Base-by-base conservation (phyloP, 2,329 filamentous ascomycete species). In the Fusarium sulawesiense region DNA sequence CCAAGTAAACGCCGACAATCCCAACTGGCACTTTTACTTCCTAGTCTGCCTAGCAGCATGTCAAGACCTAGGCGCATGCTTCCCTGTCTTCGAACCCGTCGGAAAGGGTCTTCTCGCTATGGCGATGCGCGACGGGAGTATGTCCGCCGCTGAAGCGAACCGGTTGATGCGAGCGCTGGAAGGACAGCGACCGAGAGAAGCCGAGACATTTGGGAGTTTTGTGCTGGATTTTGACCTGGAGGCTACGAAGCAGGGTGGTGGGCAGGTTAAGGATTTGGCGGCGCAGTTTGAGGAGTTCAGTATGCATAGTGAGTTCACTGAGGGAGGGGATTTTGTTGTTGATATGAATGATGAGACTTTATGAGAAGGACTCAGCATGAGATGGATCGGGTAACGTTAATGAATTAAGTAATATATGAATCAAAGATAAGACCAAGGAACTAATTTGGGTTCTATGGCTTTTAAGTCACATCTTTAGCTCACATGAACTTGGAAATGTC, bases 201-300 rank as follows among this genome's bases (percentile, higher is more conserved):
- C 27, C 6, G 48, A 25, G 0, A 40, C 32, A 0, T 66, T 61
- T 27, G 63, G 63, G 0, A 66, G 21, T 1, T 66, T 64, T 51
- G 48, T 45, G 16, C 16, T 66, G 4, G 63, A 66, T 12, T 66
- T 66, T 10, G 56, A 50, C 5, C 23, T 60, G 2, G 63, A 66
- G 21, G 63, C 40, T 23, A 42, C 48, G 9, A 61, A 66, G n/a
- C 62, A 64, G 40, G 63, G 63, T 0, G 49, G 49, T 7, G 63
- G 63, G 4, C 55, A 66, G 25, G 47, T 66, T 1, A 61, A 53
- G 0, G 50, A 66, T 13, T 8, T 66, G 55, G 63, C 63, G 4
- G 62, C 63, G 8, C 63, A 66, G 21, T 66, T 66, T 16, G 63
- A 66, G 2, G 62, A 66, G 20, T 32, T 66, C 1, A 66, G 61